Base-by-base conservation (phyloP, 805 yeast species). In the Jamesozyma rosinii region DNA sequence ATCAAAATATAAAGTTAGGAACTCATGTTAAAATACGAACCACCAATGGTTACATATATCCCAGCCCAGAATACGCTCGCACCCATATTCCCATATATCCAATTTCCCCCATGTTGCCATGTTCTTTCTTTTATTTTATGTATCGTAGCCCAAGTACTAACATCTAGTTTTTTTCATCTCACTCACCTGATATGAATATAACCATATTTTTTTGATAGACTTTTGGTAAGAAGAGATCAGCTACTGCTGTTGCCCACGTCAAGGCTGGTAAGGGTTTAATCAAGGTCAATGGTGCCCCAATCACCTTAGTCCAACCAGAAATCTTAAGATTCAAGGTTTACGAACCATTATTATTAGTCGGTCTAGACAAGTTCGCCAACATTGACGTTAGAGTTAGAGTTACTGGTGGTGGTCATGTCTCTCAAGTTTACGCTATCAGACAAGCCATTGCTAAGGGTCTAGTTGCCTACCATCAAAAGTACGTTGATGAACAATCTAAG, bases 361-460 rank as follows among this genome's bases (percentile, higher is more conserved):
- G 98, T 68, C 81, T 92, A 69, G 97, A 92, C 81, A 92, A 92
- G 77, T 92, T 88, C 77, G 90, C 95, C 73, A 81, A 82, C 80
- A 83, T 92, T 66, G 98, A 92, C 77, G 87, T 92, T 77, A 90
- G 97, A 80, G 94, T 92, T 70, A 83, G 92, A 75, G 97, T 92
- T 69, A 81, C 95, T 70, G 98, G 98, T 76, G 98, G 98, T 88
- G 98, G 98, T 79, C 98, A 92, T 83, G 97, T 90, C 62, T 90
- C 97, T 57, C 98, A 92, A 81, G 95, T 92, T 61, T 92, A 92
- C 80, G 98, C 98, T 63, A 92, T 92, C 76, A 90, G 98, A 81
- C 98, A 92, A 73, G 98, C 98, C 58, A 86, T 92, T 72, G 97
- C 98, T 67, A 92, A 92, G 81, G 98, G 98, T 74, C 81, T 92